Evolutionary conservation across 2,329 filamentous ascomycete species (phyloP), one percentile per base, ranked within the genome.

Genomic region (Escovopsis sp.): DNA sequence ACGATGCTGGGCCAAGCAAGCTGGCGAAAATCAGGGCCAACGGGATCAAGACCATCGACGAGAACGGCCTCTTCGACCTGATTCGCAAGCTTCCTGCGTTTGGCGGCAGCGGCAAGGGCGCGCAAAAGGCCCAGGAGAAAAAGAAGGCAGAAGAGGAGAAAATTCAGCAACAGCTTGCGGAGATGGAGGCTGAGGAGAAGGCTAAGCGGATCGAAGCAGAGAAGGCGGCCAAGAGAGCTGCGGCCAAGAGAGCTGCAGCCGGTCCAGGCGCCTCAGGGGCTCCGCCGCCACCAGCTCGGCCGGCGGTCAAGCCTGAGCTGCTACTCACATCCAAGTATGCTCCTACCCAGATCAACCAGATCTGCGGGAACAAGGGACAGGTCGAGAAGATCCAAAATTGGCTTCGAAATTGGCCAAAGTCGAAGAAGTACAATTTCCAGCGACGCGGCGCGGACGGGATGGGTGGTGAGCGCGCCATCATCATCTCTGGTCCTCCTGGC

Each of bases 311-410:
- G 27, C 66, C 75, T 35, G 69, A 73, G 39, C 76, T 83, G 45
- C 66, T 98, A 2, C 93, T 90, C 80, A 98, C 90, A 2, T 82
- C 79, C 31, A 96, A 94, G 49, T 96, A 98, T 57, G 90, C 90
- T 0, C 90, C 90, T 3, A 82, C 80, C 2, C 71, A 79, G 36
- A 65, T 92, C 30, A 79, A 62, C 39, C 87, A 94, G 52, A 94
- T 98, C 33, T 96, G 88, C 54, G 90, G 90, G 43, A 98, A 98
- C 60, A 96, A 96, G 56, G 68, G 62, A 2, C 73, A 79, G 21
- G 88, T 98, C 1, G 87, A 96, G 52, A 92, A 80, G 53, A 78
- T 98, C 10, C 84, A 92, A 50, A 67, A 62, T 19, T 98, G 90
- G 90, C 66, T 98, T 35, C 75, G 75, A 38, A 76, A 76, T 43